Evolutionary conservation across 2,329 filamentous ascomycete genomes (phyloP).

Genomic region (Coleophoma crateriformis): DNA sequence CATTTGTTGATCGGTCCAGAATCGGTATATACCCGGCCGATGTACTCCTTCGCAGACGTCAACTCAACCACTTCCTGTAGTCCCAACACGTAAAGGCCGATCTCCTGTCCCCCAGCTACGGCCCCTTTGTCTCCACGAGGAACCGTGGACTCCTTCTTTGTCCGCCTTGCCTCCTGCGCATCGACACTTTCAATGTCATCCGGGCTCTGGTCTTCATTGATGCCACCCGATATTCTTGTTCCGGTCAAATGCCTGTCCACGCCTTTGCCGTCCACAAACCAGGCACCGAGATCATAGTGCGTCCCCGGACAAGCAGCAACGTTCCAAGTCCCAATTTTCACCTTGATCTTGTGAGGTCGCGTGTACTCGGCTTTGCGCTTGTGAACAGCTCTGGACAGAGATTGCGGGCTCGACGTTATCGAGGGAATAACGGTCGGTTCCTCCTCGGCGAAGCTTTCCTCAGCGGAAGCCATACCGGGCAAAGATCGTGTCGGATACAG

Average conservation of each 20-base stretch:
- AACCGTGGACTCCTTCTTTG: conserved; percentile 34
- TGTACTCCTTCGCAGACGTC: conserved; percentile 70
- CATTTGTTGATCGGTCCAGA: conserved; percentile 67
- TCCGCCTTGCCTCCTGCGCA: conserved; percentile 39
- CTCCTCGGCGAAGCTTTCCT: conserved; percentile 9
- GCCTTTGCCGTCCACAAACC: conserved; percentile 79
- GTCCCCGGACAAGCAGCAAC: conserved; percentile 79
- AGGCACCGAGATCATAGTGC: conserved; percentile 79
- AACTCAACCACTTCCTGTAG: conserved; percentile 91
- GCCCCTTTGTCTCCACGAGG: conserved; percentile 23
- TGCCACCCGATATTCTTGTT: conserved; percentile 38
- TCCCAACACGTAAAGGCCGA: conserved; percentile 85
- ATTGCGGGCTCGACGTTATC: conserved; percentile 41
- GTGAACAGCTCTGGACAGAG: conserved; percentile 61
- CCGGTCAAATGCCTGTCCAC: conserved; percentile 58
- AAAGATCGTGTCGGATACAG: background rate
- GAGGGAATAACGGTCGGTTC: conserved; percentile 3
- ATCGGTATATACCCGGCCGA: conserved; percentile 68
- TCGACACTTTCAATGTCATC: conserved; percentile 36
- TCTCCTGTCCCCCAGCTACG: conserved; percentile 56
- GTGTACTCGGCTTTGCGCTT: conserved; percentile 76
- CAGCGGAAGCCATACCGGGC: conserved; percentile 10
- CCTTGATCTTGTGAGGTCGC: conserved; percentile 64
- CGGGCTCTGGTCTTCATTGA: conserved; percentile 22
- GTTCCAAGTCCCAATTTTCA: conserved; percentile 96